Conservation (phyloP, 140 eudicot species). For the Senecio squalidus region DNA sequence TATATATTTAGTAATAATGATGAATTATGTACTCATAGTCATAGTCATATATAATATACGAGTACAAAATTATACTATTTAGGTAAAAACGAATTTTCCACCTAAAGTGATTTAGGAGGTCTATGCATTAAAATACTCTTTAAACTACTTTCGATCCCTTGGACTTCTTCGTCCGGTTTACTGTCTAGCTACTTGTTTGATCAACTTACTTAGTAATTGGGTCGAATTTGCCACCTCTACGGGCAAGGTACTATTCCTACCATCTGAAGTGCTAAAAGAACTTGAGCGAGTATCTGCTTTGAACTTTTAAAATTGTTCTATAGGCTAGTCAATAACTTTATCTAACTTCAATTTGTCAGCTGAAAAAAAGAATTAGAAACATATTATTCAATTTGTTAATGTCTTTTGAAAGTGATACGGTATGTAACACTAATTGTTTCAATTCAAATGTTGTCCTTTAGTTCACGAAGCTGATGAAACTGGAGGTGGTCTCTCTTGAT, state of each 20-base stretch:
- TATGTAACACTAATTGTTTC: background rate
- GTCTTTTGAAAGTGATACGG: background rate
- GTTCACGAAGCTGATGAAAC: constrained; percentile 88
- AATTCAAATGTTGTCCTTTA: constrained; percentile 14
- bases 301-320: background rate
- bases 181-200: no score
- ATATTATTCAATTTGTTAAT: background rate
- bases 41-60: no score
- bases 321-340: background rate
- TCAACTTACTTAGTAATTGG: no score
- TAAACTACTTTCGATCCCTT: no score
- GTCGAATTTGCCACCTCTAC: no score
- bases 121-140: no score
- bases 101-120: no score
- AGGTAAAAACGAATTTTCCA: no score
- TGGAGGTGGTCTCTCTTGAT: constrained; percentile 46
- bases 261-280: background rate
- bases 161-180: no score
- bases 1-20: no score
- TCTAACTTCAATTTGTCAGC: background rate
- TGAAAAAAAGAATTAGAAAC: background rate
- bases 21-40: no score
- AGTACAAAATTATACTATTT: no score
- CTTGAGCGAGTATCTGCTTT: background rate
- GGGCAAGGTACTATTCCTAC: background rate